These are phyloP conservation scores for Telfairia occidentalis DNA, from an alignment of 331 rosid genomes.

Conservation along the genomic window DNA sequence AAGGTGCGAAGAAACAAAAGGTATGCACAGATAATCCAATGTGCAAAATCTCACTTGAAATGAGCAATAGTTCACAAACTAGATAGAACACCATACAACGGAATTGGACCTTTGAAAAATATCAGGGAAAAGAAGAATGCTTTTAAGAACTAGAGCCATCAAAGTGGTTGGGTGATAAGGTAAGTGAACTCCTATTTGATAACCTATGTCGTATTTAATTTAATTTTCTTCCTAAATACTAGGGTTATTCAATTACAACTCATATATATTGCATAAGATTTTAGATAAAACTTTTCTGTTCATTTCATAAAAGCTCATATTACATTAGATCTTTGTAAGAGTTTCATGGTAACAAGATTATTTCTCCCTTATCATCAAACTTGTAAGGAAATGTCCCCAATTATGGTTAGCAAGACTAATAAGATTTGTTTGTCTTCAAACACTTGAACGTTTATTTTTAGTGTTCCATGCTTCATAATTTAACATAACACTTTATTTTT, in stretches of 20 bases:
- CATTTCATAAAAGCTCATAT: neutral
- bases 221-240: neutral
- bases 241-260: neutral
- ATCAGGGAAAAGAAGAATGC: too few relatives aligned
- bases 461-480: neutral
- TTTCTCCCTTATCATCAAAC: neutral
- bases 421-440: neutral
- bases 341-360: neutral
- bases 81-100: too few relatives aligned
- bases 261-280: neutral
- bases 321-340: neutral
- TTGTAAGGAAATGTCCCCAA: neutral
- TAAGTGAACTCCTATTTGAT: neutral
- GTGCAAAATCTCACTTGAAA: too few relatives aligned
- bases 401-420: neutral
- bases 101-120: too few relatives aligned
- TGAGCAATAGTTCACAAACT: too few relatives aligned
- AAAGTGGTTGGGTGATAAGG: neutral
- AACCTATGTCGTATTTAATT: neutral
- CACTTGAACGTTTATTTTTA: neutral
- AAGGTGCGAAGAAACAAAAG: neutral
- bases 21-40: neutral
- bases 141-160: neutral
- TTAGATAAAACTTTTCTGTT: neutral
- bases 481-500: neutral